A percentile compares a stretch with the other conserved stretches of the same genome.
Conservation (phyloP, 805 yeast species). For the Sugiyamaella qingdaonensis region DNA sequence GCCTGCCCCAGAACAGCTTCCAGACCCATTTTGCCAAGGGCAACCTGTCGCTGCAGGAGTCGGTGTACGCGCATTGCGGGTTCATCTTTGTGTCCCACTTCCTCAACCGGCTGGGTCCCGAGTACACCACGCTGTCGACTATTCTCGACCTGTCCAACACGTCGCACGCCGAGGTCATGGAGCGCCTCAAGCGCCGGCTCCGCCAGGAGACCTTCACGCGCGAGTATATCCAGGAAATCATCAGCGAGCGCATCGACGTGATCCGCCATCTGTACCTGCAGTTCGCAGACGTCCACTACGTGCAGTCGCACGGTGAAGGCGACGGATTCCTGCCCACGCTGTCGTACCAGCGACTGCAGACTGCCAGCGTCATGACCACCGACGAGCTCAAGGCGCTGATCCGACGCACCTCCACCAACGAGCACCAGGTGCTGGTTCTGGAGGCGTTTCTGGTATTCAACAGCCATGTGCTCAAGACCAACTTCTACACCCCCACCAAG, state of each 20-base stretch:
- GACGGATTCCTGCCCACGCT: constrained; percentile 50
- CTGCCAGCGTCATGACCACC: constrained; percentile 68
- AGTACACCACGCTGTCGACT: constrained; percentile 64
- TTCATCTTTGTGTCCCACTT: constrained; percentile 91
- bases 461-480: constrained; percentile 83
- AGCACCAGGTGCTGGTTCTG: constrained; percentile 76
- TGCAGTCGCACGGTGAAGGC: constrained; percentile 43
- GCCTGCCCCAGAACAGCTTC: constrained; percentile 84
- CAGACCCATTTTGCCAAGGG: constrained; percentile 66
- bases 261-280: constrained; percentile 81
- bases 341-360: constrained; percentile 79
- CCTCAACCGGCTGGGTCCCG: constrained; percentile 89
- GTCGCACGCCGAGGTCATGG: constrained; percentile 70
- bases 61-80: constrained; percentile 91
- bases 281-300: constrained; percentile 88
- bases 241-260: constrained; percentile 63
- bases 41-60: constrained; percentile 86
- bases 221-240: constrained; percentile 71
- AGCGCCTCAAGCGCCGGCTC: constrained; percentile 78
- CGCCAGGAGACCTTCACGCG: constrained; percentile 92
- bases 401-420: constrained; percentile 63
- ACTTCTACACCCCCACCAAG: constrained; percentile 89
- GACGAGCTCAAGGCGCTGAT: constrained; percentile 69
- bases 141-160: constrained; percentile 61
- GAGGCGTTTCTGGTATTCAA: constrained; percentile 81